Evolutionary conservation across 2,329 filamentous ascomycete genomes (phyloP).

Genomic region (Colletotrichum salicis): DNA sequence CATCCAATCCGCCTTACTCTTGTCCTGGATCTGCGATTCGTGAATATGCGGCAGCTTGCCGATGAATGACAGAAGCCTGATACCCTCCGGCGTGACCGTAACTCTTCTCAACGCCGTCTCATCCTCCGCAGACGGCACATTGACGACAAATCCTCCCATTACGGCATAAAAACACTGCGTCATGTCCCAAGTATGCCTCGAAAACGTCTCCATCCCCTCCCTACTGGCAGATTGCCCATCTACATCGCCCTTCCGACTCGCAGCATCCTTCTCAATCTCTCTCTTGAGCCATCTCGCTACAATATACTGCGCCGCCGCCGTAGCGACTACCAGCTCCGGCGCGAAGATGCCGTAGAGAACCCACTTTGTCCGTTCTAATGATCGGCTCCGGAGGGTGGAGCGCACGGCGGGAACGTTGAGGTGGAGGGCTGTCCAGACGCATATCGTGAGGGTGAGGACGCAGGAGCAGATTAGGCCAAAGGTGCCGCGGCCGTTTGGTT

Average conservation of each 20-base stretch:
- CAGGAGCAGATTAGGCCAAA: slow-evolving; percentile 45
- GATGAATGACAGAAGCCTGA: slow-evolving; percentile 21
- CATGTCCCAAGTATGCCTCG: slow-evolving; percentile 33
- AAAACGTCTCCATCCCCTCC: neutral
- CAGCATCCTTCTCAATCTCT: slow-evolving; percentile 24
- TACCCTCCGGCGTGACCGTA: slow-evolving; percentile 25
- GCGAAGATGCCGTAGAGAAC: slow-evolving; percentile 43
- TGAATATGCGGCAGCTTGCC: slow-evolving; percentile 24
- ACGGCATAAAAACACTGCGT: slow-evolving; percentile 44
- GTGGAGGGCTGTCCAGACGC: slow-evolving; percentile 48
- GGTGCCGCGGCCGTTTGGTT: slow-evolving; percentile 44
- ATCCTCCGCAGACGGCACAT: slow-evolving; percentile 11
- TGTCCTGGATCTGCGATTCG: slow-evolving; percentile 44
- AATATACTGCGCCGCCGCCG: slow-evolving; percentile 42
- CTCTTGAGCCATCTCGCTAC: slow-evolving; percentile 32
- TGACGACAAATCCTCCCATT: slow-evolving; percentile 44
- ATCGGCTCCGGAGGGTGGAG: slow-evolving; percentile 16
- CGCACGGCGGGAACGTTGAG: slow-evolving; percentile 44
- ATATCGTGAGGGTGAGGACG: slow-evolving; percentile 45
- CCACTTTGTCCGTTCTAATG: slow-evolving; percentile 40
- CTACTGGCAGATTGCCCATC: too few species aligned
- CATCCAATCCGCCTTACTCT: slow-evolving; percentile 48
- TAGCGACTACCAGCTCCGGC: slow-evolving; percentile 45
- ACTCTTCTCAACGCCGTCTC: slow-evolving; percentile 4
- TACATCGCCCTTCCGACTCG: neutral